These are phyloP conservation scores for Circinella minor DNA, from an alignment of 371 early-diverging fungal species.

Conservation along the genomic window DNA sequence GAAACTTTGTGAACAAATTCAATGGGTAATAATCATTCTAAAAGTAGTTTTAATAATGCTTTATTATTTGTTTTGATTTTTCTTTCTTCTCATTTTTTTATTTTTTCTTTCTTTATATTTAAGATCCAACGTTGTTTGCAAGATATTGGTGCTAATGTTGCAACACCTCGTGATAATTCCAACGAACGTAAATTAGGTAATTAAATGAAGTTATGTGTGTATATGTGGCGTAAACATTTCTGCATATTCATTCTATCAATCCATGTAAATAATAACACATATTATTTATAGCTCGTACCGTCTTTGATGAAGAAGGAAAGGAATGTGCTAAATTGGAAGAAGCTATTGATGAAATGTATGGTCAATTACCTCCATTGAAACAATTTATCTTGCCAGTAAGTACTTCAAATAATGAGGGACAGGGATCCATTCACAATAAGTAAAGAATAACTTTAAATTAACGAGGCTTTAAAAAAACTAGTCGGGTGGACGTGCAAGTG, in stretches of 20 bases:
- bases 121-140: constrained; percentile 90
- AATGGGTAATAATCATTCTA: constrained; percentile 11
- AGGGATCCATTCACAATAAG: no score
- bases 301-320: constrained; percentile 73
- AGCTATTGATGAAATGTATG: constrained; percentile 87
- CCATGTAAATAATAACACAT: not conserved
- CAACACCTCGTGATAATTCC: constrained; percentile 80
- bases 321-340: constrained; percentile 70
- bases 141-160: constrained; percentile 90
- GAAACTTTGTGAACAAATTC: constrained; percentile 12
- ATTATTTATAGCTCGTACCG: constrained; percentile 61
- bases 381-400: constrained; percentile 88
- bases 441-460: not conserved
- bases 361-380: constrained; percentile 74
- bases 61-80: not conserved
- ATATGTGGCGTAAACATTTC: constrained; percentile 10
- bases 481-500: constrained; percentile 81
- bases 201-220: not conserved
- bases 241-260: not conserved
- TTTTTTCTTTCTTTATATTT: not conserved
- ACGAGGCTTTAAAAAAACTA: constrained; percentile 20
- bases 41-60: not conserved
- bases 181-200: constrained; percentile 58
- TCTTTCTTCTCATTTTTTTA: not conserved
- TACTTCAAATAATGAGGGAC: not conserved